phyloP scores from a whole-genome alignment of 2,329 filamentous ascomycete species.

The Amphichorda felina region DNA sequence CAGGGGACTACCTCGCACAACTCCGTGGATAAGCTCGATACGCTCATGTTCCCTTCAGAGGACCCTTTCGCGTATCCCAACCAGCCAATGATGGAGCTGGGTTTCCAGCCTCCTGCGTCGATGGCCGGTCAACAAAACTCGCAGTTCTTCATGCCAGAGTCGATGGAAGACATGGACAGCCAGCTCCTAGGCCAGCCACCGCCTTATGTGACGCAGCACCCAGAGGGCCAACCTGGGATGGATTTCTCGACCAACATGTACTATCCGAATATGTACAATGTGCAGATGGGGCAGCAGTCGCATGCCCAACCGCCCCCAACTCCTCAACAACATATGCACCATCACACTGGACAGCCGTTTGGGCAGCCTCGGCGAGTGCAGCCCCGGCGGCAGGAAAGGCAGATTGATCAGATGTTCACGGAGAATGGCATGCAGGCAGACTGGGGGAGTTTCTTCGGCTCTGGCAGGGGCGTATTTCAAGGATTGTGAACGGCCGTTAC shows the following conservation, averaged over 20 bases:
- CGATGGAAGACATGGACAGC: slow-evolving; percentile 58
- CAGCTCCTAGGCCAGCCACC: slow-evolving; percentile 61
- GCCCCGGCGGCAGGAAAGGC: slow-evolving; percentile 19
- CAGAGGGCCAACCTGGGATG: slow-evolving; percentile 25
- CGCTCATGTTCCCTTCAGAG: slow-evolving; percentile 69
- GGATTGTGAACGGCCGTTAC: slow-evolving; percentile 20
- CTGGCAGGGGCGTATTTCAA: slow-evolving; percentile 28
- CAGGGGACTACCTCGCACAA: slow-evolving; percentile 23
- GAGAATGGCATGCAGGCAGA: slow-evolving; percentile 31
- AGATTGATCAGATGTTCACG: slow-evolving; percentile 39
- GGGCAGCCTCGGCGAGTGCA: slow-evolving; percentile 1
- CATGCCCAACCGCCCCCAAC: slow-evolving; percentile 10
- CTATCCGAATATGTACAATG: slow-evolving; percentile 26
- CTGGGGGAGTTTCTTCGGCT: slow-evolving; percentile 34
- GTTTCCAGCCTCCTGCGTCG: slow-evolving; percentile 20
- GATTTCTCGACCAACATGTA: slow-evolving; percentile 31
- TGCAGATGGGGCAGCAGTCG: slow-evolving; percentile 18
- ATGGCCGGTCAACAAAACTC: slow-evolving; percentile 19
- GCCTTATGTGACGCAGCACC: slow-evolving; percentile 53
- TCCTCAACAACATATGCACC: slow-evolving; percentile 3
- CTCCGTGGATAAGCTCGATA: slow-evolving; percentile 56
- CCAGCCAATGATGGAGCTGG: slow-evolving; percentile 56
- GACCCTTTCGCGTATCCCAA: slow-evolving; percentile 74
- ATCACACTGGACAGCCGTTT: not conserved
- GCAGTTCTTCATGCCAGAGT: slow-evolving; percentile 38